phyloP scores from a whole-genome alignment of 345 rosid genomes.

The Syzygium aromaticum region DNA sequence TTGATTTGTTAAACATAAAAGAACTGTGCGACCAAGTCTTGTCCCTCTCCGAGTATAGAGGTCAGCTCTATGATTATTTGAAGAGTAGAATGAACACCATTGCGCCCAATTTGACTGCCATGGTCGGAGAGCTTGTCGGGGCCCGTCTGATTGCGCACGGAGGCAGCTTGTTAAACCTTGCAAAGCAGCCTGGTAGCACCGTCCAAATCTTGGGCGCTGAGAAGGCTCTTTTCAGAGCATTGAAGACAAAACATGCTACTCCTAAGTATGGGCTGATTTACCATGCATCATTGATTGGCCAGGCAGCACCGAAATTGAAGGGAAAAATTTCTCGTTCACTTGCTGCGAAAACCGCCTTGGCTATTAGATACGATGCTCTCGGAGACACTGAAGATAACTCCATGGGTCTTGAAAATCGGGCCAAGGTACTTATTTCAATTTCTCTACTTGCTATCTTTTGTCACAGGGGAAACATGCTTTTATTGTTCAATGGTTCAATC shows the following conservation, averaged over 20 bases:
- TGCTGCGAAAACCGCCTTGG: conserved; percentile 75
- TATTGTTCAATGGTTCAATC: not conserved
- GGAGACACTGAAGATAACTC: conserved; percentile 73
- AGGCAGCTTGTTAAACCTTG: conserved; percentile 83
- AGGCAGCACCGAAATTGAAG: conserved; percentile 78
- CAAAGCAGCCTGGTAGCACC: conserved; percentile 93
- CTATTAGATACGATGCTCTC: conserved; percentile 83
- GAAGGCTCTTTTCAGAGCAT: conserved; percentile 88
- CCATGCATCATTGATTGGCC: conserved; percentile 90
- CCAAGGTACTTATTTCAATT: conserved; percentile 33
- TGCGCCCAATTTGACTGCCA: conserved; percentile 91
- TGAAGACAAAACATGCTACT: conserved; percentile 88
- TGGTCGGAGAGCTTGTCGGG: conserved; percentile 96
- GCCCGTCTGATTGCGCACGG: conserved; percentile 95
- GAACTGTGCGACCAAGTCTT: conserved; percentile 87
- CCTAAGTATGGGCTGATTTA: conserved; percentile 85
- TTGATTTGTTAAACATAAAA: conserved; percentile 62
- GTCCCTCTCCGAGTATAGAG: conserved; percentile 82
- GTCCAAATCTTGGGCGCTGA: conserved; percentile 95
- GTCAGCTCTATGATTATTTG: conserved; percentile 75
- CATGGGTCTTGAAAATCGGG: conserved; percentile 76
- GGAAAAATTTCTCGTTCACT: conserved; percentile 87
- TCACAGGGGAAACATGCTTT: not conserved
- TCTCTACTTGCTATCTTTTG: not conserved
- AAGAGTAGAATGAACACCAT: conserved; percentile 90